A percentile compares a stretch with the other conserved stretches of the same genome.
Evolutionary conservation across 495 filamentous ascomycete genomes (phyloP).

Genomic region (Viridothelium virens): DNA sequence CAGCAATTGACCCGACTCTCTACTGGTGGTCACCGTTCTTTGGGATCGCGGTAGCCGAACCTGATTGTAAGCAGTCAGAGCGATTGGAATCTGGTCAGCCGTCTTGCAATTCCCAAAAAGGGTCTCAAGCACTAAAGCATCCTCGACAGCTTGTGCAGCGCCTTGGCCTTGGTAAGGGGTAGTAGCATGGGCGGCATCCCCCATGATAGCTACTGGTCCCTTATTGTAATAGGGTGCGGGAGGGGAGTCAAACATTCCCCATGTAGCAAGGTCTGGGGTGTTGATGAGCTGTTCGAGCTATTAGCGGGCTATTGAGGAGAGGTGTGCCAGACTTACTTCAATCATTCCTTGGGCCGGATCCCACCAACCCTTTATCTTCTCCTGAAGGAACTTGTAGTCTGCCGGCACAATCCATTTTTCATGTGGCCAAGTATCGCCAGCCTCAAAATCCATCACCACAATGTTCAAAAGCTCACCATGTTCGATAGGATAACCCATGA

Average conservation of each 20-base stretch:
- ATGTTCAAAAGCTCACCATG: constrained; percentile 18
- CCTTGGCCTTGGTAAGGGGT: constrained; percentile 12
- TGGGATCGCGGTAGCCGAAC: not conserved
- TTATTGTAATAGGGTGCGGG: constrained; percentile 6
- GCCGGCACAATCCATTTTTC: constrained; percentile 5
- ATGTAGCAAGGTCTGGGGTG: not conserved
- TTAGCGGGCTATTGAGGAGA: not conserved
- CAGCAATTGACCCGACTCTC: constrained; percentile 3
- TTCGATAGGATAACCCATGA: constrained; percentile 20
- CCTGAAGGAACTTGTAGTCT: not conserved
- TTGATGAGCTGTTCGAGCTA: not conserved
- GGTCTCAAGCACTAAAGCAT: constrained; percentile 5
- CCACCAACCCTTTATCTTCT: not conserved
- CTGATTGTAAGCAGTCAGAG: constrained; percentile 1
- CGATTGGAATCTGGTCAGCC: not conserved
- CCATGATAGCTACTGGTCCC: constrained; percentile 10
- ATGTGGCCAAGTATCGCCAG: not conserved
- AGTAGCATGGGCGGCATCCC: constrained; percentile 13
- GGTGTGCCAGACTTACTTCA: not conserved
- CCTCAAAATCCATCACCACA: constrained; percentile 11
- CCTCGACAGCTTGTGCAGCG: constrained; percentile 14
- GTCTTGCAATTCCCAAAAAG: not conserved
- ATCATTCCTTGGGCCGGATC: not conserved
- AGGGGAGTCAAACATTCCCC: not conserved
- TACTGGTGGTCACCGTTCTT: not conserved